Percentiles rank a stretch among this genome's conserved stretches.
These are phyloP conservation scores for Huntiella moniliformis DNA, from an alignment of 2,329 filamentous ascomycete genomes.

Conservation along the genomic window DNA sequence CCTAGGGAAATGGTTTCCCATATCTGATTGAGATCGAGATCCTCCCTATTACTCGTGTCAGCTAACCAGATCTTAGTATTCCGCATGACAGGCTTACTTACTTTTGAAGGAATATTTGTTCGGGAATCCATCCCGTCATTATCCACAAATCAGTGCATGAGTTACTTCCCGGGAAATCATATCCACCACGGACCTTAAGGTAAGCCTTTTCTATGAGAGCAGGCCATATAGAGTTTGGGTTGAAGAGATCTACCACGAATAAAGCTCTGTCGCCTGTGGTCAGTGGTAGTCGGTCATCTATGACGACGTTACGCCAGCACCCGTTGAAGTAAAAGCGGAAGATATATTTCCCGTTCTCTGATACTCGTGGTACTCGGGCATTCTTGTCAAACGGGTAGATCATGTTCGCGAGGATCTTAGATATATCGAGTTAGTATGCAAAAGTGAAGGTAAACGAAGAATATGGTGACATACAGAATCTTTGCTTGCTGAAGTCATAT, in stretches of 20 bases:
- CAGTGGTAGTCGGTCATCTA: conserved; percentile 73
- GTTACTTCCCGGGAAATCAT: conserved; percentile 95
- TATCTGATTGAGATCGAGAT: conserved; percentile 53
- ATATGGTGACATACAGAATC: conserved; percentile 34
- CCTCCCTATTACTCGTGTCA: conserved; percentile 34
- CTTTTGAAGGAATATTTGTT: conserved; percentile 80
- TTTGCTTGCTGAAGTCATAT: conserved; percentile 44
- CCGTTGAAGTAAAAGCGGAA: conserved; percentile 93
- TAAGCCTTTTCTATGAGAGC: conserved; percentile 92
- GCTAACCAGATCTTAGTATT: not conserved
- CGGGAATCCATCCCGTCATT: conserved; percentile 87
- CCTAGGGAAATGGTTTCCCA: conserved; percentile 62
- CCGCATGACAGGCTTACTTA: conserved; percentile 17
- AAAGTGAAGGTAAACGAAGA: too few relatives aligned
- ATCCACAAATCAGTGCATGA: conserved; percentile 90
- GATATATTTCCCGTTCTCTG: conserved; percentile 72
- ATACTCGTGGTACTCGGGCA: conserved; percentile 39
- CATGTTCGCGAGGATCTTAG: conserved; percentile 48
- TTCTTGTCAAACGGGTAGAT: conserved; percentile 56
- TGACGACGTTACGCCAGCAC: conserved; percentile 66
- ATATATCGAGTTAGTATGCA: not conserved
- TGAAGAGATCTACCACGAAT: conserved; percentile 72
- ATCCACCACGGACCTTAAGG: conserved; percentile 82
- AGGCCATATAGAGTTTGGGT: conserved; percentile 73
- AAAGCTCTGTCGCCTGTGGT: conserved; percentile 59